Evolutionary conservation across 2,329 filamentous ascomycete species (phyloP), one percentile per base, ranked within the genome.

Genomic region (Sclerotinia sclerotiorum): DNA sequence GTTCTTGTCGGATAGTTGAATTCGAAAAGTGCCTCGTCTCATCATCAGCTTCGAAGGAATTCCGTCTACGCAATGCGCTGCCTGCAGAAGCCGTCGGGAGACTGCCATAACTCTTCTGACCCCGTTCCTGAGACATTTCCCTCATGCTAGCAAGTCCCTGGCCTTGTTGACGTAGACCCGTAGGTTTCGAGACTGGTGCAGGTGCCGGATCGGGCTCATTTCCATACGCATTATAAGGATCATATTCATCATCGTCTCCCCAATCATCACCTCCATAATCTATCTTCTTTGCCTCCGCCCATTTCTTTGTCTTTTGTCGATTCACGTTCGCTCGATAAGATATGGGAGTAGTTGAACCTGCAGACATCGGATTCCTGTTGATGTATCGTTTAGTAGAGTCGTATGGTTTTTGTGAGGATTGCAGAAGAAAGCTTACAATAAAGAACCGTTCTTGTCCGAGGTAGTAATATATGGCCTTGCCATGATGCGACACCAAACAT

Each of bases 181-280:
- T 80, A 15, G 79, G 78, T 68, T 78, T 78, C n/a, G 78, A 73
- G 1, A 78, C 74, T 6, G 61, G 32, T 39, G 32, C 58, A 3
- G 60, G 51, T 54, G 77, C 67, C 27, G 80, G 74, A 17, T 82
- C 80, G 62, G 81, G 79, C 35, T 80, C 79, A 48, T 80, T 78
- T 35, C 60, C 56, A 27, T 61, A 62, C 24, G 32, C 65, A 62
- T 67, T 56, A 54, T 67, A 67, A 61, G 82, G 80, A 66, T 88
- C 81, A 44, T 88, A 85, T n/a, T 87, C 85, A 69, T 87, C 85
- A 11, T 89, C 86, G 48, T 90, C 88, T 48, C 93, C 94, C 94
- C 94, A 97, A 76, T 97, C 94, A 75, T 96, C 93, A 71, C 94
- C 94, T 75, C 94, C 94, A 77, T 98, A 98, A 77, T 88, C 91